Conservation (phyloP, 768 basidiomycete genomes). For the Lactarius sp. region DNA sequence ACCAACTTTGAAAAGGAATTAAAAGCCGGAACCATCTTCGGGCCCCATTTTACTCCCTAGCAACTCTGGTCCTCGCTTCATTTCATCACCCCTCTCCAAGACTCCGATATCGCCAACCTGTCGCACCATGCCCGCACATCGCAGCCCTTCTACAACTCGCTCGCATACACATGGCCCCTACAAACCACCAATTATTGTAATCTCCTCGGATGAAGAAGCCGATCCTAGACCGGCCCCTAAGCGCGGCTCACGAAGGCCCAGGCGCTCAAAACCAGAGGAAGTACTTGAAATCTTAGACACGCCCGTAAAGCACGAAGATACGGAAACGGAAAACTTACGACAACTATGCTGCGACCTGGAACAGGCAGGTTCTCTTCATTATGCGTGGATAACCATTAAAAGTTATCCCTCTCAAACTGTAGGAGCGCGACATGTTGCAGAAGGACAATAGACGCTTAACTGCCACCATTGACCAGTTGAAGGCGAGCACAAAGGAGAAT, state of each 20-base stretch:
- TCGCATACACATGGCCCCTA: not conserved
- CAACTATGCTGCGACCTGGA: slow-evolving; percentile 15
- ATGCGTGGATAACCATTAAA: not conserved
- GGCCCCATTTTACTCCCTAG: slow-evolving; percentile 4
- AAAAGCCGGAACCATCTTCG: not conserved
- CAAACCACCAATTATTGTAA: slow-evolving; percentile 14
- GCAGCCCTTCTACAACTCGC: slow-evolving; percentile 4
- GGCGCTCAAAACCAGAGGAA: slow-evolving; percentile 6
- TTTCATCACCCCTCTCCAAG: not conserved
- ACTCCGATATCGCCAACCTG: not conserved
- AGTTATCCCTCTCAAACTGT: not conserved
- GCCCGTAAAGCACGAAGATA: slow-evolving; percentile 12
- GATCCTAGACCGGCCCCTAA: not conserved
- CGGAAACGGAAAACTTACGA: slow-evolving; percentile 1
- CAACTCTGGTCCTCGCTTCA: not conserved
- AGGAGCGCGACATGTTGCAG: slow-evolving; percentile 14
- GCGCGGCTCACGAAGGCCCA: slow-evolving; percentile 2
- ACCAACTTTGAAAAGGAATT: not conserved
- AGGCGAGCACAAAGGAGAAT: slow-evolving; percentile 15
- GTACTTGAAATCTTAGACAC: slow-evolving; percentile 12
- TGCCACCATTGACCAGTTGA: slow-evolving; percentile 6
- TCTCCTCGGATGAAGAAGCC: slow-evolving; percentile 21
- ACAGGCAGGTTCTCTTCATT: slow-evolving; percentile 1
- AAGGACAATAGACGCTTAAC: slow-evolving; percentile 8
- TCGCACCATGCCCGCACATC: slow-evolving; percentile 14